Evolutionary conservation across 306 rosid genomes (phyloP).

Genomic region (Alnus glutinosa): DNA sequence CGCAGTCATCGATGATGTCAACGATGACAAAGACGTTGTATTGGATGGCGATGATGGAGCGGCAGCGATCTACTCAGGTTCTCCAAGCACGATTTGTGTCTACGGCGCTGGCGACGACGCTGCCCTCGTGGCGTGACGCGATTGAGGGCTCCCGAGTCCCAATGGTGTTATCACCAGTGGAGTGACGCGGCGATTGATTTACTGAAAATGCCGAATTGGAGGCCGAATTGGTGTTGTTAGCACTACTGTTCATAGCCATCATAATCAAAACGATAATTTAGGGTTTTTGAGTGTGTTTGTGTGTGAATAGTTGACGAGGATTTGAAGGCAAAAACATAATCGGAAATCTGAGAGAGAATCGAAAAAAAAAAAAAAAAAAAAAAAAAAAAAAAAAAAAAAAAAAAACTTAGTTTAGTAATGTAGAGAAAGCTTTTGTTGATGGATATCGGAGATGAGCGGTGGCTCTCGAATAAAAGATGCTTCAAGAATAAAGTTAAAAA

Average conservation of each 20-base stretch:
- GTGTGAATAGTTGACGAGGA: slow-evolving; percentile 33
- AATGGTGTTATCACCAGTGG: slow-evolving; percentile 19
- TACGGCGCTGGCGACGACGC: slow-evolving; percentile 41
- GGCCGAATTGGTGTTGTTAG: slow-evolving; percentile 12
- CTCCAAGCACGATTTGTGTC: slow-evolving; percentile 61
- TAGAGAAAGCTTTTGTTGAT: slow-evolving; percentile 51
- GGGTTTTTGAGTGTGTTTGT: slow-evolving; percentile 32
- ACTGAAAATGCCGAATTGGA: not conserved
- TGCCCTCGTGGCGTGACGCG: slow-evolving; percentile 39
- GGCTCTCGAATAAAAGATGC: slow-evolving; percentile 3
- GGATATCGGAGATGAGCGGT: slow-evolving; percentile 40
- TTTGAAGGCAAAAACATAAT: slow-evolving; percentile 13
- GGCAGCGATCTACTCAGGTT: slow-evolving; percentile 50
- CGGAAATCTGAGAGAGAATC: slow-evolving; percentile 9
- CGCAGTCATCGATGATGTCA: slow-evolving; percentile 21
- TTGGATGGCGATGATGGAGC: slow-evolving; percentile 33
- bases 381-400: not conserved
- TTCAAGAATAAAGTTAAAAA: no score
- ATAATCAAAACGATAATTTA: slow-evolving; percentile 11
- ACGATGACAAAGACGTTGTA: not conserved
- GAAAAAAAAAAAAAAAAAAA: no score
- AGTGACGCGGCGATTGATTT: slow-evolving; percentile 44
- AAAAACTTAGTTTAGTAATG: slow-evolving; percentile 16
- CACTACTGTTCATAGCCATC: slow-evolving; percentile 43
- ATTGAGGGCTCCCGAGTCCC: slow-evolving; percentile 31